These are phyloP conservation scores for Botryotinia globosa DNA, from an alignment of 2,329 filamentous ascomycete genomes.

Conservation along the genomic window DNA sequence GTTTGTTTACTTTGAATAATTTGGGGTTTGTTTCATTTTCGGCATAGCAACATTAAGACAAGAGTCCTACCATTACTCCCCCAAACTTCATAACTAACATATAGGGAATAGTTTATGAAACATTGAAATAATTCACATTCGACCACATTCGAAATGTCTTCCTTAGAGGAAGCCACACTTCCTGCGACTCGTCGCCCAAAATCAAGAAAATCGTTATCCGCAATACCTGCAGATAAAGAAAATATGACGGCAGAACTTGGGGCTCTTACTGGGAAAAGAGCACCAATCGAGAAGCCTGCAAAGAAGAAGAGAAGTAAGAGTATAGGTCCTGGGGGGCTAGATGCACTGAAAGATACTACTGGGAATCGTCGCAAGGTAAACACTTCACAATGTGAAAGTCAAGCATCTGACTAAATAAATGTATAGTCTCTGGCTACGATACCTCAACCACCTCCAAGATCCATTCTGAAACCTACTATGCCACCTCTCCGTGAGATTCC, in stretches of 20 bases:
- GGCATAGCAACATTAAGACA: slow-evolving; percentile 25
- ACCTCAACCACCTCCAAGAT: slow-evolving; percentile 52
- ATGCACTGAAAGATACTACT: slow-evolving; percentile 70
- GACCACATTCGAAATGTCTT: slow-evolving; percentile 40
- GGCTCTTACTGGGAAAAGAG: slow-evolving; percentile 40
- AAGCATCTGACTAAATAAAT: slow-evolving; percentile 19
- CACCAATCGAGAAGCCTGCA: slow-evolving; percentile 27
- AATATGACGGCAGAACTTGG: slow-evolving; percentile 70
- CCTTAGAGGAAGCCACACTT: slow-evolving; percentile 48
- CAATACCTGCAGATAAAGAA: slow-evolving; percentile 67
- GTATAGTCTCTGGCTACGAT: slow-evolving; percentile 34
- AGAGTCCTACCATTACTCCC: slow-evolving; percentile 20
- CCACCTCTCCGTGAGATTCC: slow-evolving; percentile 65
- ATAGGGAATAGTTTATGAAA: slow-evolving; percentile 1
- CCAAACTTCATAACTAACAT: slow-evolving; percentile 13
- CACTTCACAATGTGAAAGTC: slow-evolving; percentile 33
- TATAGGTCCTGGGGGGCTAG: slow-evolving; percentile 85
- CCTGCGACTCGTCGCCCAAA: slow-evolving; percentile 52
- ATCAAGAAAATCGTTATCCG: slow-evolving; percentile 70
- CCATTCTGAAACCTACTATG: slow-evolving; percentile 79
- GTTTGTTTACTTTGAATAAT: slow-evolving; percentile 25
- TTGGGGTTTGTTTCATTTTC: slow-evolving; percentile 25
- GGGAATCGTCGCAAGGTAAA: slow-evolving; percentile 78
- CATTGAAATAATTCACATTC: neutral
- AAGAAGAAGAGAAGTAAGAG: slow-evolving; percentile 90